Base-by-base conservation (phyloP, 2,329 filamentous ascomycete species). In the Drechslerella dactyloides region DNA sequence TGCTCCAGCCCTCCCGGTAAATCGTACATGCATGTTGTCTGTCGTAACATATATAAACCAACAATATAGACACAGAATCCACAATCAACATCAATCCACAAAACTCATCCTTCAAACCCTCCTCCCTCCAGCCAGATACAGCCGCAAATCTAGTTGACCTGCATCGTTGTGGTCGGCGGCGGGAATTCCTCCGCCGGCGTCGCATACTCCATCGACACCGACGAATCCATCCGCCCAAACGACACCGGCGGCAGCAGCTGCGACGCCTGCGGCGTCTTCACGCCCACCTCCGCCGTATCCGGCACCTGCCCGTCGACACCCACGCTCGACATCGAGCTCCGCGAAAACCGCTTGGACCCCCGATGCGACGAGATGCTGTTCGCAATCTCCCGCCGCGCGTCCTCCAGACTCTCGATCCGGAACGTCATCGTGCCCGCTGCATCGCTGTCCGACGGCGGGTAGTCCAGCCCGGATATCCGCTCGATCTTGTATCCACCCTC, bases 131-230 rank as follows among this genome's bases (percentile, higher is more conserved):
- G 17, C 19, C 6, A 30, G 15, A 40, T 8, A 40, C 30, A 35
- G 17, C 6, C 42, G 37, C n/a, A 37, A 1, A 19, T 24, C 44
- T 7, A 13, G 19, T 51, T 55, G 54, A 50, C 35, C 54, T 64
- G 37, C 24, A 70, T n/a, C 10, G n/a, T n/a, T n/a, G n/a, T n/a
- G n/a, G n/a, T n/a, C n/a, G n/a, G n/a, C 6, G 60, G 69, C n/a
- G 69, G 69, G 40, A 73, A 73, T 52, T 73, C 69, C 37, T 73
- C 69, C 19, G 46, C 52, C 6, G 69, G 69, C 30, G 69, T 73
- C 33, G 65, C 55, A 23, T 60, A 73, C 6, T 60, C 69, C n/a
- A 63, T 23, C 15, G 69, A 61, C 19, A 23, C 42, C 19, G 57
- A 30, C 23, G 69, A 73, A 54, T 73, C 69, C 1, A 60, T 19